Base-by-base conservation (phyloP, 2,329 filamentous ascomycete genomes). In the Fusarium verticillioides region DNA sequence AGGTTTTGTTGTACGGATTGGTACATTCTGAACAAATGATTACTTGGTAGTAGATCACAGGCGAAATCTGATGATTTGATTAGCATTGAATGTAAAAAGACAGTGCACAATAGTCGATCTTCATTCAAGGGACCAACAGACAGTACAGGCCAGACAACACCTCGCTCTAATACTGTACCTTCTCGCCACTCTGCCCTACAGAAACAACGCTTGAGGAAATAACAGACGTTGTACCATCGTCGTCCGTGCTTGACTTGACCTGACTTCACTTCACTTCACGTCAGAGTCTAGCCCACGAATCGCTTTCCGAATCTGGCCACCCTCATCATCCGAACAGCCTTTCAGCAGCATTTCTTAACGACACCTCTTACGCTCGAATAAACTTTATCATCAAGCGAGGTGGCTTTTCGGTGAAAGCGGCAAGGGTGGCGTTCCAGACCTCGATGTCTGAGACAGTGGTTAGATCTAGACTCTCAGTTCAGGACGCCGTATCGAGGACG, bases 361-460 rank as follows among this genome's bases (percentile, higher is more conserved):
- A 26, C 46, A 56, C 32, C 32, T 39, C 61, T 60, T 59, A 19
- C 42, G 57, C 37, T 21, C 13, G 21, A 5, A 46, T 47, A 57
- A 60, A 39, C 46, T 69, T 61, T 52, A 39, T 10, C 30, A 43
- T 42, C 18, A 71, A 50, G 42, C 57, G 52, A 72, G 54, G 47
- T 34, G 47, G 18, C 36, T 64, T 36, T 30, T 36, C 19, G 26
- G 26, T 43, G 52, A 74, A 62, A 54, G 67, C 57, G 44, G 36
- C 37, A 26, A 26, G 12, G 10, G 46, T 68, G 66, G 70, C 66
- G 62, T 63, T 56, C 34, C 53, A 43, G 18, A 28, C n/a, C 40
- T 46, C 46, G 19, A 30, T 59, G 47, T 74, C 67, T 73, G 23
- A 69, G 67, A 62, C 39, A 47, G n/a, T 40, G 16, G 30, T 46